A percentile compares a stretch with the other conserved stretches of the same genome.
phyloP scores from a whole-genome alignment of 495 filamentous ascomycete genomes.

The Hamigera avellanea region DNA sequence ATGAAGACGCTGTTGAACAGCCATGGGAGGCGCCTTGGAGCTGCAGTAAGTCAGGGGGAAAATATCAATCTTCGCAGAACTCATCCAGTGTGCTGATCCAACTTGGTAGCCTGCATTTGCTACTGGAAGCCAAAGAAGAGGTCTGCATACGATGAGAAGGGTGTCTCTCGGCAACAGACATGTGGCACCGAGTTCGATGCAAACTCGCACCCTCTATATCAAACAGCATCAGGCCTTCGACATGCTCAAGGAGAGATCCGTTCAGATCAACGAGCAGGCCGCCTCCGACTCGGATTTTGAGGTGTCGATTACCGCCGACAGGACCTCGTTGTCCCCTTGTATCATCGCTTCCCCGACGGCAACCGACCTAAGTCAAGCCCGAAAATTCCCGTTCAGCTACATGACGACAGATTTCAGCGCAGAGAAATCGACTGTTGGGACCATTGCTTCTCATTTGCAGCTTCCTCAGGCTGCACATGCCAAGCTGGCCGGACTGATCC shows the following conservation, averaged over 20 bases:
- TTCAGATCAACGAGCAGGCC: slow-evolving; percentile 32
- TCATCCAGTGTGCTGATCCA: slow-evolving; percentile 4
- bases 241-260: slow-evolving; percentile 42
- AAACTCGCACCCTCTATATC: slow-evolving; percentile 49
- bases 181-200: slow-evolving; percentile 7
- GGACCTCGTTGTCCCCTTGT: slow-evolving; percentile 50
- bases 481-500: slow-evolving; percentile 39
- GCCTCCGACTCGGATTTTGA: slow-evolving; percentile 28
- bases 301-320: slow-evolving; percentile 55
- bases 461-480: slow-evolving; percentile 30
- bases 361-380: slow-evolving; percentile 22
- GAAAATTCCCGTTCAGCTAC: slow-evolving; percentile 55
- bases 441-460: slow-evolving; percentile 38
- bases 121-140: slow-evolving; percentile 26
- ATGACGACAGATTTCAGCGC: slow-evolving; percentile 18
- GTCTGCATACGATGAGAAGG: slow-evolving; percentile 40
- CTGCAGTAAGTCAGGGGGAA: slow-evolving; percentile 15
- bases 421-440: slow-evolving; percentile 17
- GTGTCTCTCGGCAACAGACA: slow-evolving; percentile 6
- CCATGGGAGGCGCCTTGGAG: slow-evolving; percentile 10
- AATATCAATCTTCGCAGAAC: too few species aligned
- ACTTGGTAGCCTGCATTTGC: slow-evolving; percentile 8
- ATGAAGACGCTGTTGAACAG: slow-evolving; percentile 48
- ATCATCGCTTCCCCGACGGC: slow-evolving; percentile 49
- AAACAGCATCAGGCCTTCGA: slow-evolving; percentile 44